Conservation (phyloP, 805 yeast species). For the Metschnikowia baotianmanensis region DNA sequence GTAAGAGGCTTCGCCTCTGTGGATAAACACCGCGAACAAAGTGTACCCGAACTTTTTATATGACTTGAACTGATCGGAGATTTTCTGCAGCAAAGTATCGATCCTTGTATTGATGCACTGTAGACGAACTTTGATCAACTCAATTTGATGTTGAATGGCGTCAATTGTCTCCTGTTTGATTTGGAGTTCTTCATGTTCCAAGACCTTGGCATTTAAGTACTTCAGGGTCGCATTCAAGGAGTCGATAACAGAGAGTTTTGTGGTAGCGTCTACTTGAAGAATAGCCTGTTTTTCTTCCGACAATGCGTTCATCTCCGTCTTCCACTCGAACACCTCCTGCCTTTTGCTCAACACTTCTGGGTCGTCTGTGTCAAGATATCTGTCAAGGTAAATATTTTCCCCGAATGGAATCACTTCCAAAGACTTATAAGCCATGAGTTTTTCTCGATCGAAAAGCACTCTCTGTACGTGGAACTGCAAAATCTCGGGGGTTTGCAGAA, state of each 20-base stretch:
- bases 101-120: conserved; percentile 41
- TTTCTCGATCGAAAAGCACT: conserved; percentile 80
- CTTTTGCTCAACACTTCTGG: conserved; percentile 50
- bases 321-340: conserved; percentile 62
- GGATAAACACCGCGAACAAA: conserved; percentile 89
- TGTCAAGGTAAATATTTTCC: conserved; percentile 77
- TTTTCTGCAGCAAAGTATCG: conserved; percentile 42
- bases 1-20: conserved; percentile 91
- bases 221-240: conserved; percentile 53
- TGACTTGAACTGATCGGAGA: conserved; percentile 59
- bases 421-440: conserved; percentile 75
- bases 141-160: conserved; percentile 47
- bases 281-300: conserved; percentile 43
- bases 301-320: conserved; percentile 47
- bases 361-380: conserved; percentile 74
- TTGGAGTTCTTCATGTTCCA: conserved; percentile 31
- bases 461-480: conserved; percentile 92
- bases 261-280: conserved; percentile 37
- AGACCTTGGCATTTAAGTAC: conserved; percentile 47
- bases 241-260: conserved; percentile 37
- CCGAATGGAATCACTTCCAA: conserved; percentile 79
- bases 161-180: conserved; percentile 48
- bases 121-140: conserved; percentile 46
- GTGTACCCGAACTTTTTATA: conserved; percentile 70
- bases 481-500: conserved; percentile 72